These are phyloP conservation scores for Thalassiosira livingstoniorum DNA, from an alignment of 352 stramenopile species.

Conservation along the genomic window DNA sequence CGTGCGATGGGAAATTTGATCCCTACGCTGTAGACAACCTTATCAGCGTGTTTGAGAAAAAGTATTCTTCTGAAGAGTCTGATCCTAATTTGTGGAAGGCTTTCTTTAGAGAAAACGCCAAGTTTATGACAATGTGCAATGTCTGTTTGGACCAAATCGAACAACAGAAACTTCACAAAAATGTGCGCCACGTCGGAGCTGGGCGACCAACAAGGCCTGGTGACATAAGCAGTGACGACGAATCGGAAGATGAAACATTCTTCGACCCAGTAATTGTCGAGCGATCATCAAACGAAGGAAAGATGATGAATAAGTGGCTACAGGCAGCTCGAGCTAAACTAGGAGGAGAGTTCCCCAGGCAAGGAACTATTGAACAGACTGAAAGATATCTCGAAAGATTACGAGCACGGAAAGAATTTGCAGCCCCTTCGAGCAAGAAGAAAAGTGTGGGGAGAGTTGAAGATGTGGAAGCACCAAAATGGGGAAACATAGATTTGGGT, in stretches of 20 bases:
- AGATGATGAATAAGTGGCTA: slow-evolving; percentile 95
- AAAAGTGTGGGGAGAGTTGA: slow-evolving; percentile 81
- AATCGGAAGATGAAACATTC: slow-evolving; percentile 87
- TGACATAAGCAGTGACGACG: slow-evolving; percentile 93
- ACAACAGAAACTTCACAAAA: slow-evolving; percentile 67
- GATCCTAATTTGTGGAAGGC: slow-evolving; percentile 95
- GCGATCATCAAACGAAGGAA: slow-evolving; percentile 89
- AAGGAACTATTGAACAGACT: slow-evolving; percentile 89
- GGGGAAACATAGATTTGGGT: background rate
- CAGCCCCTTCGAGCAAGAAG: slow-evolving; percentile 20
- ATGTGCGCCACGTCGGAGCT: slow-evolving; percentile 70
- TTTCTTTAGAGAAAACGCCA: slow-evolving; percentile 94
- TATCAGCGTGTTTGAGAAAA: slow-evolving; percentile 83
- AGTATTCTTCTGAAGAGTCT: slow-evolving; percentile 89
- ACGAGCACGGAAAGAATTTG: slow-evolving; percentile 78
- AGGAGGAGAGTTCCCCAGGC: slow-evolving; percentile 90
- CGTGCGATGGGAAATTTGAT: slow-evolving; percentile 84
- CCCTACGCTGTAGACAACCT: slow-evolving; percentile 84
- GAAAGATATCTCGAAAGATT: slow-evolving; percentile 93
- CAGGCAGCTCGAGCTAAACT: slow-evolving; percentile 90
- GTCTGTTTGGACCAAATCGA: slow-evolving; percentile 87
- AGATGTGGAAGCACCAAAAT: slow-evolving; percentile 44
- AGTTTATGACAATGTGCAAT: slow-evolving; percentile 94
- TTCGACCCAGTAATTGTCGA: slow-evolving; percentile 94
- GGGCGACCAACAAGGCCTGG: slow-evolving; percentile 86